Conservation (phyloP, 805 yeast species). For the Wickerhamiella sergipiensis region DNA sequence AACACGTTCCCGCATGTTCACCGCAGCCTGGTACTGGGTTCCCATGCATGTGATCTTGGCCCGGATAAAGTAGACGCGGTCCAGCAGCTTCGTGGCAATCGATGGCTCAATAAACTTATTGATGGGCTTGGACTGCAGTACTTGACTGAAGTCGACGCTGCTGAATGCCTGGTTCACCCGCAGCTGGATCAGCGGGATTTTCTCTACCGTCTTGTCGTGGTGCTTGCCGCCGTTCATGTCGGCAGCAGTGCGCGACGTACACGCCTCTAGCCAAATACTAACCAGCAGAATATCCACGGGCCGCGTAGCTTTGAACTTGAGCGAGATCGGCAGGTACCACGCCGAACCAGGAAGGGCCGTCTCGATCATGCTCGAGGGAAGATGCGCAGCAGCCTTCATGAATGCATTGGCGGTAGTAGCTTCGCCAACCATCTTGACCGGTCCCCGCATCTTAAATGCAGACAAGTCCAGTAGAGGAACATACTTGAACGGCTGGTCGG, state of each 20-base stretch:
- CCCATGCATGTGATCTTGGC: not conserved
- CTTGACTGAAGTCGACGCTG: not conserved
- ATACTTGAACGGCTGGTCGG: conserved; percentile 4
- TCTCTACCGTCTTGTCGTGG: not conserved
- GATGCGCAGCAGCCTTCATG: not conserved
- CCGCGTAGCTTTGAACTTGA: not conserved
- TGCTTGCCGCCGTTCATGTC: not conserved
- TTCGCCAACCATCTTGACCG: not conserved
- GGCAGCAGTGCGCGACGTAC: not conserved
- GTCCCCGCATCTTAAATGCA: not conserved
- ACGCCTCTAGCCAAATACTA: not conserved
- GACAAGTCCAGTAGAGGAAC: not conserved
- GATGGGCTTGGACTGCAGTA: not conserved
- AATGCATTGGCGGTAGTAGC: not conserved
- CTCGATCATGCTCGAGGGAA: not conserved
- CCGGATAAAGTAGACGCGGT: not conserved
- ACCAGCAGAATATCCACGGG: not conserved
- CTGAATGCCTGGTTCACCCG: not conserved
- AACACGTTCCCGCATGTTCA: not conserved
- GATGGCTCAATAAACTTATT: not conserved
- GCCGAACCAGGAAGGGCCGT: not conserved
- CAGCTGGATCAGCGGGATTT: not conserved
- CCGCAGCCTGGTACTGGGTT: not conserved
- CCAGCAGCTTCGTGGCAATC: not conserved
- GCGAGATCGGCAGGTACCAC: not conserved